A percentile compares a stretch with the other conserved stretches of the same genome.
Evolutionary conservation across 2,329 filamentous ascomycete genomes (phyloP).

Genomic region (Drechslerella dactyloides): DNA sequence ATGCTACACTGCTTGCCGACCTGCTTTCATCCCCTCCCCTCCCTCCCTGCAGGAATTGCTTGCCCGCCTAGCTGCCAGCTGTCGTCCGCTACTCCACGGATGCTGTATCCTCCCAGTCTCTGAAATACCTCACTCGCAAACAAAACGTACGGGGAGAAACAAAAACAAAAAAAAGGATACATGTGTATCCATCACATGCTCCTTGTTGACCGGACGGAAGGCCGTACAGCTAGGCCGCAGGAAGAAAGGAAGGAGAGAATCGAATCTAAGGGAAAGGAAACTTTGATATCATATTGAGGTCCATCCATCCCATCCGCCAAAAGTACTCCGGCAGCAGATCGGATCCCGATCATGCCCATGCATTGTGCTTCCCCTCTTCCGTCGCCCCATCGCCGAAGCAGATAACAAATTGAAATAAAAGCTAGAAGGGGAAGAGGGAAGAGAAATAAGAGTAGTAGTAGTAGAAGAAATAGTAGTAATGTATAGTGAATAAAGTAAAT

Average conservation of each 20-base stretch:
- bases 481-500: not conserved
- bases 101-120: not conserved
- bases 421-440: no score
- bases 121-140: not conserved
- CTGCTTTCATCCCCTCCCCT: not conserved
- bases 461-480: not conserved
- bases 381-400: no score
- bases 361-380: no score
- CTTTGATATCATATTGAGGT: no score
- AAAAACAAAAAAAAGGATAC: constrained; percentile 1
- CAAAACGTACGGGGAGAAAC: not conserved
- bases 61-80: no score
- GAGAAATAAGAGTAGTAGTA: no score
- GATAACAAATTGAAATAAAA: no score
- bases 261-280: no score
- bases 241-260: not conserved
- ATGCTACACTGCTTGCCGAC: not conserved
- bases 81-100: not conserved
- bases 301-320: no score
- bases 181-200: constrained; percentile 5
- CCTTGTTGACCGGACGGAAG: not conserved
- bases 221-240: not conserved
- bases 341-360: no score
- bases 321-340: no score
- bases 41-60: no score